Evolutionary conservation across 805 yeast species (phyloP), one percentile per base, ranked within the genome.

Genomic region (Saccharomycopsis selenospora): DNA sequence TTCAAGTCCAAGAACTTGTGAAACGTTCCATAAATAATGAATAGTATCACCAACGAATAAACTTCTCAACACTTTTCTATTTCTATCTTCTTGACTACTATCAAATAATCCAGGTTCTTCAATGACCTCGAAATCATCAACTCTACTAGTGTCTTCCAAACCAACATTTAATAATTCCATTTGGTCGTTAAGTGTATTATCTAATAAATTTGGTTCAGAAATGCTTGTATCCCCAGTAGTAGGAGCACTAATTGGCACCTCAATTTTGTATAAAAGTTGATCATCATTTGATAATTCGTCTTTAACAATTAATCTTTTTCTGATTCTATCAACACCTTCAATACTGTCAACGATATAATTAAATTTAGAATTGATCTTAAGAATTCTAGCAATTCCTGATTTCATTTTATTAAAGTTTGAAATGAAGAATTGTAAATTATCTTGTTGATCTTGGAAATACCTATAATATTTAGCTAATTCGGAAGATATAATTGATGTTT

Each of bases 1-100:
- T 26, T 80, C 85, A n/a, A 88, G 65, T 0, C 95, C 96, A 49
- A 82, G 66, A 18, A 89, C 76, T 43, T 80, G 78, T 47, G 90
- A 78, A 1, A 85, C 79, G 60, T 88, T 88, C 81, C 86, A 81
- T 14, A 88, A 65, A 11, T 77, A 76, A n/a, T 68, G 73, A 22
- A 89, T 85, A 42, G 72, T 73, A 60, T 88, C 96, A 13, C 85
- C 85, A 45, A 77, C 73, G 55, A 67, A 79, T 47, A 88, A 65
- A 56, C 85, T 76, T 50, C 90, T 72, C 18, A 87, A 65, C 1
- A 88, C 82, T 57, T 82, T 83, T 48, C 95, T 66, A 60, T 87
- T 85, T 56, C 78, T 79, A 60, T 86, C 95, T 53, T 80, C 83
- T 46, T 72, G 71, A 3, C 60, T 58, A 25, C 53, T 55, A 10